phyloP scores from a whole-genome alignment of 352 stramenopile genomes.

The Phytophthora meadii region DNA sequence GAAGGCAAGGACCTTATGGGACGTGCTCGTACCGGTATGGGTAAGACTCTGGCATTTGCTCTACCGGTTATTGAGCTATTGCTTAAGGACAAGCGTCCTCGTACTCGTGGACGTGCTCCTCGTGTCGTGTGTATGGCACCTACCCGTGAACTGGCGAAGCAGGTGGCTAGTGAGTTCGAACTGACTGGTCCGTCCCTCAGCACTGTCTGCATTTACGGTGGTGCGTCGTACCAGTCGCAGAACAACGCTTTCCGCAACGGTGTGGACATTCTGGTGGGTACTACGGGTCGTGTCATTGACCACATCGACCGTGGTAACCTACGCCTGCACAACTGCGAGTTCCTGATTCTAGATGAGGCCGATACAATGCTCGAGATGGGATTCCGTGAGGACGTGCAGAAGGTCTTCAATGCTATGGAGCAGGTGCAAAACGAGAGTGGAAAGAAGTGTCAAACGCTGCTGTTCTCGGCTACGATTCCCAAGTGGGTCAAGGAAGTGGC shows the following conservation, averaged over 20 bases:
- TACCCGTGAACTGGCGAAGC: constrained; percentile 97
- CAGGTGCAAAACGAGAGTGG: constrained; percentile 64
- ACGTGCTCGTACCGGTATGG: constrained; percentile 96
- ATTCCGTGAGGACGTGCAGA: constrained; percentile 95
- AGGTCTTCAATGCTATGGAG: constrained; percentile 90
- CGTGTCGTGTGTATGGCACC: constrained; percentile 97
- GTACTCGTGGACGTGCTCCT: constrained; percentile 74
- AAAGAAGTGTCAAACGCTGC: constrained; percentile 81
- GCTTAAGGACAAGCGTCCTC: constrained; percentile 82
- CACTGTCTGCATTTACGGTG: constrained; percentile 93
- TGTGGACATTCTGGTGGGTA: constrained; percentile 94
- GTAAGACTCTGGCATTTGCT: constrained; percentile 99
- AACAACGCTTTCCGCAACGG: constrained; percentile 89
- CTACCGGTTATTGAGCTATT: constrained; percentile 95
- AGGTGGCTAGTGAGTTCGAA: constrained; percentile 95
- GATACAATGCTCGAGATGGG: constrained; percentile 97
- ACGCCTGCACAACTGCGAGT: constrained; percentile 87
- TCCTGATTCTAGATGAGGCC: constrained; percentile 95
- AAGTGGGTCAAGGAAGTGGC: constrained; percentile 93
- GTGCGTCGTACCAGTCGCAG: constrained; percentile 90
- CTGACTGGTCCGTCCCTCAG: constrained; percentile 72
- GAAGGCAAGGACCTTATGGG: constrained; percentile 97
- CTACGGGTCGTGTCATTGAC: constrained; percentile 93
- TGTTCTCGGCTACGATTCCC: constrained; percentile 96
- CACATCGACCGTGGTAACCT: constrained; percentile 93